These are phyloP conservation scores for Diplocarpon rosae DNA, from an alignment of 2,329 filamentous ascomycete genomes.

Conservation along the genomic window DNA sequence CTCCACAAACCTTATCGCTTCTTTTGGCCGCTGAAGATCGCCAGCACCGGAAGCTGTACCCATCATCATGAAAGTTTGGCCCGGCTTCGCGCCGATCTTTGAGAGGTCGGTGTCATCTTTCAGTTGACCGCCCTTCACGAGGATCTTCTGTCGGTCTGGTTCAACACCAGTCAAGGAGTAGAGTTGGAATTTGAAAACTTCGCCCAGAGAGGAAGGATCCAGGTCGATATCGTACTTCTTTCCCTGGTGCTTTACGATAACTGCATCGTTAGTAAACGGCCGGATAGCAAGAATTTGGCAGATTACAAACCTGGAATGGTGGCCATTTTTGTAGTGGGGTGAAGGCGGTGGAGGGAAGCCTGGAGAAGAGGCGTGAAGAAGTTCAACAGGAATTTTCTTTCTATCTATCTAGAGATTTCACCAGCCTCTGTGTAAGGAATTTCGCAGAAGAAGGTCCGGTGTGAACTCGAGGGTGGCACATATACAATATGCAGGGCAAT, in stretches of 20 bases:
- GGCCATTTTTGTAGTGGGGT: constrained; percentile 25
- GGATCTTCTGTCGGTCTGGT: constrained; percentile 88
- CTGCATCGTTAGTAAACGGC: constrained; percentile 34
- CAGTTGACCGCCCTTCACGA: constrained; percentile 87
- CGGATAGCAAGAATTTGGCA: not conserved
- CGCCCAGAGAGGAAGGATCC: constrained; percentile 71
- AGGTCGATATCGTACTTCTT: constrained; percentile 93
- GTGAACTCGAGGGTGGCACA: not conserved
- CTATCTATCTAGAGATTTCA: constrained; percentile 5
- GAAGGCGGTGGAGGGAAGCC: constrained; percentile 11
- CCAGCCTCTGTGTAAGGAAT: not conserved
- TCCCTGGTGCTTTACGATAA: constrained; percentile 88
- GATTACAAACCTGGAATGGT: constrained; percentile 25
- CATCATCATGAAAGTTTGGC: constrained; percentile 91
- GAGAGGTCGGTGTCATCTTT: constrained; percentile 89
- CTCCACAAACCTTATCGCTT: constrained; percentile 80
- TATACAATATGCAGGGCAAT: constrained; percentile 5
- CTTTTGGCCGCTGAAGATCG: constrained; percentile 61
- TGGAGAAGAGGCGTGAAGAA: not conserved
- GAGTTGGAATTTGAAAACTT: constrained; percentile 91
- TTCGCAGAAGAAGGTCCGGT: not conserved
- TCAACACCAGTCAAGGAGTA: constrained; percentile 94
- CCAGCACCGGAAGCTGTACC: constrained; percentile 61
- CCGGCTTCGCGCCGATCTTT: constrained; percentile 73
- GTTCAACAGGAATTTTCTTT: not conserved